Conservation (phyloP, 2,329 filamentous ascomycete species). For the Coniochaeta hoffmannii region DNA sequence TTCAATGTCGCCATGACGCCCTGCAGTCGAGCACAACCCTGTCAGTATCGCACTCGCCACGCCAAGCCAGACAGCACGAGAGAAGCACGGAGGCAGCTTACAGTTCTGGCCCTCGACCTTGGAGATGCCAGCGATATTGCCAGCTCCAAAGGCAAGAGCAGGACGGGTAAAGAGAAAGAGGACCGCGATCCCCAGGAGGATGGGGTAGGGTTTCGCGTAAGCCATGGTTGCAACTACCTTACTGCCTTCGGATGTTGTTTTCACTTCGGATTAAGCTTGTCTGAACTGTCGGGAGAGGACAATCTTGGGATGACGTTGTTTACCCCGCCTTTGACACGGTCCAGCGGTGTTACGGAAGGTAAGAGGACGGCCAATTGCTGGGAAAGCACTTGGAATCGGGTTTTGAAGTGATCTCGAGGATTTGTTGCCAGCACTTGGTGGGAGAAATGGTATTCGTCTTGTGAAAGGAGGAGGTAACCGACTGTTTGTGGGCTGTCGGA, state of each 20-base stretch:
- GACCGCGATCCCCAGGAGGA: constrained; percentile 49
- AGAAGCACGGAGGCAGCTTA: constrained; percentile 28
- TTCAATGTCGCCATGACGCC: constrained; percentile 89
- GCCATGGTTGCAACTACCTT: constrained; percentile 32
- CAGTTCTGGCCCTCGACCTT: constrained; percentile 80
- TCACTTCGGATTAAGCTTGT: neutral
- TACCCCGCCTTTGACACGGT: neutral
- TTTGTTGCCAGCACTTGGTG: neutral
- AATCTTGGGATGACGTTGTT: neutral
- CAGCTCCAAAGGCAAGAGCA: constrained; percentile 74
- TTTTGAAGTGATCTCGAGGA: neutral
- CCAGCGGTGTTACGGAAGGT: neutral
- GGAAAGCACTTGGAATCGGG: neutral
- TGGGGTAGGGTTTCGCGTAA: constrained; percentile 37
- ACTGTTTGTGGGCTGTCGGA: neutral
- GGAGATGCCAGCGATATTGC: constrained; percentile 77
- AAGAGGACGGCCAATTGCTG: neutral
- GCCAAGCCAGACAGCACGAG: neutral
- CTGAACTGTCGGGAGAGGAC: neutral
- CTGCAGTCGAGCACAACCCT: constrained; percentile 23
- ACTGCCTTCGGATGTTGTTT: neutral
- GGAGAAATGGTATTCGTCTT: neutral
- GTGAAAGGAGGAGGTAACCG: neutral
- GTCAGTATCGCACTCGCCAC: neutral
- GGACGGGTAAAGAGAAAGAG: constrained; percentile 62